Evolutionary conservation across 139 green algal species (phyloP).

Genomic region (Diplosphaera chodatii): DNA sequence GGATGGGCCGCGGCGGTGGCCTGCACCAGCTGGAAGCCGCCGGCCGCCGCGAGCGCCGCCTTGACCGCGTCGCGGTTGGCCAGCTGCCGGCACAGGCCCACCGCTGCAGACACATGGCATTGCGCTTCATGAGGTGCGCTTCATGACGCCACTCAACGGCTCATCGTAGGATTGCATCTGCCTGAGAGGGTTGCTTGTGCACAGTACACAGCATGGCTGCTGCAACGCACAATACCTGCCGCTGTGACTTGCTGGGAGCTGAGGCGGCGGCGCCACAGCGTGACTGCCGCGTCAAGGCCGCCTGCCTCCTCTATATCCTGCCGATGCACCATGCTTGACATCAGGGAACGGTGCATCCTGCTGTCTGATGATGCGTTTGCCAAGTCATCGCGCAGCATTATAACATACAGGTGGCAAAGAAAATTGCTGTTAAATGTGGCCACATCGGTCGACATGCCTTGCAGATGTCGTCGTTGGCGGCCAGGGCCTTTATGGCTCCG

Average conservation of each 20-base stretch:
- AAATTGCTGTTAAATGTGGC: too few species aligned
- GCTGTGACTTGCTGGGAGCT: constrained; percentile 5
- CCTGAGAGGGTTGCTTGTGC: too few species aligned
- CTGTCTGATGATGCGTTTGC: too few species aligned
- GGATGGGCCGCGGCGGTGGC: constrained; percentile 13
- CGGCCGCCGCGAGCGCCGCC: constrained; percentile 43
- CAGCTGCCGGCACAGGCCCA: constrained; percentile 66
- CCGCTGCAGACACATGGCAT: background rate
- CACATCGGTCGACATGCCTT: constrained; percentile 22
- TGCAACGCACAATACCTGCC: too few species aligned
- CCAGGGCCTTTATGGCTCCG: constrained; percentile 16
- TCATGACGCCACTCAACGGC: too few species aligned
- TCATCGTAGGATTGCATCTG: too few species aligned
- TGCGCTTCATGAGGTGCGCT: too few species aligned
- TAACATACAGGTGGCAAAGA: too few species aligned
- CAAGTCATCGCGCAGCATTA: too few species aligned
- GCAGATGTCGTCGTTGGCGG: constrained; percentile 69
- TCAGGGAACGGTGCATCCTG: too few species aligned
- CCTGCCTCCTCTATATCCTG: background rate
- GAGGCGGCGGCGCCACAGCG: constrained; percentile 6
- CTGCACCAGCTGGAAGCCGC: constrained; percentile 34
- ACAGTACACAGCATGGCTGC: too few species aligned
- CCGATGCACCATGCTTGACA: too few species aligned
- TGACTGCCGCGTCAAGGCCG: background rate
- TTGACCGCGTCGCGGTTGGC: constrained; percentile 75